Evolutionary conservation across 257 asterid species (phyloP).

Genomic region (Echites panduratus): DNA sequence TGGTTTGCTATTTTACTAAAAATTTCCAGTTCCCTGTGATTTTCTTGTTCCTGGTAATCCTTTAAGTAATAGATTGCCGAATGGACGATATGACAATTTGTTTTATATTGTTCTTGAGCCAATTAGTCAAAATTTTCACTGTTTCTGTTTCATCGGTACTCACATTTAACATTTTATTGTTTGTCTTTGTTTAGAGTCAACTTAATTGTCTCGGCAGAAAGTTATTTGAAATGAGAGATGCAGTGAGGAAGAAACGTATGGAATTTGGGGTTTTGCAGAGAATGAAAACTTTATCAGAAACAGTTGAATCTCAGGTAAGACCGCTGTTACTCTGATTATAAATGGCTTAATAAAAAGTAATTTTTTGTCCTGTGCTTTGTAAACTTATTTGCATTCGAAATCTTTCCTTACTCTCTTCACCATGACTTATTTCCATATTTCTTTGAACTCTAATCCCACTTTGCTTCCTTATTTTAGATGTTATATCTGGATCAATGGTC

Average conservation of each 20-base stretch:
- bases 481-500: conserved; percentile 75
- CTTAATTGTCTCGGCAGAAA: conserved; percentile 45
- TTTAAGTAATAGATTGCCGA: not conserved
- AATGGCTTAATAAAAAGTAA: not conserved
- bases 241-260: conserved; percentile 37
- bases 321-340: conserved; percentile 5
- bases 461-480: conserved; percentile 28
- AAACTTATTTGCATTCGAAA: not conserved
- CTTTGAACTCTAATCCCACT: not conserved
- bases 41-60: not conserved
- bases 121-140: not conserved
- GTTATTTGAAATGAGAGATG: conserved; percentile 44
- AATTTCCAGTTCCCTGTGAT: not conserved
- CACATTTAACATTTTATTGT: conserved; percentile 4
- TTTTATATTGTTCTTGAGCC: not conserved
- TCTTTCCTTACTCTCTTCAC: not conserved
- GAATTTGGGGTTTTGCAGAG: conserved; percentile 43
- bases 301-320: conserved; percentile 65
- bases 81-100: not conserved
- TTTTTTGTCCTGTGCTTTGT: not conserved
- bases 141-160: not conserved
- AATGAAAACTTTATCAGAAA: conserved; percentile 27
- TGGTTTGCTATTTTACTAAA: conserved; percentile 8
- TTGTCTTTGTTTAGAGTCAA: conserved; percentile 31
- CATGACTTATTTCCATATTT: not conserved